Conservation (phyloP, 257 asterid genomes). For the Cinchona pubescens region DNA sequence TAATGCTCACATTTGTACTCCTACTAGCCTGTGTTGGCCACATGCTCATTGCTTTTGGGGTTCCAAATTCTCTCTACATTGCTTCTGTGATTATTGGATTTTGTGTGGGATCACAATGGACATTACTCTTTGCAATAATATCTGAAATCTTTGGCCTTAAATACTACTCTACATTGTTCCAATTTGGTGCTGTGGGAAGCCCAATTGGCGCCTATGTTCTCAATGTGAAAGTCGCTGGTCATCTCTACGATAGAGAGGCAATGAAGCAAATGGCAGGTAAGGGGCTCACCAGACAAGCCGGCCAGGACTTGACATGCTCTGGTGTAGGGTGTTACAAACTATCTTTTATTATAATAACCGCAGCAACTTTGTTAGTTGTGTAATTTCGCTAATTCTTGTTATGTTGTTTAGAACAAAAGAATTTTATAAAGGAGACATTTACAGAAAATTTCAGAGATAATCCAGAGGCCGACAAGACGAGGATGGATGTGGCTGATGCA, state of each 20-base stretch:
- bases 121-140: slow-evolving; percentile 44
- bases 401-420: slow-evolving; percentile 35
- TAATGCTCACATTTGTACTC: slow-evolving; percentile 40
- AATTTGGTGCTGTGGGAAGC: slow-evolving; percentile 37
- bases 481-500: not conserved
- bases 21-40: slow-evolving; percentile 49
- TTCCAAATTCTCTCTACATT: slow-evolving; percentile 39
- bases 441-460: slow-evolving; percentile 40
- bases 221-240: slow-evolving; percentile 40
- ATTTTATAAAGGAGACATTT: slow-evolving; percentile 45
- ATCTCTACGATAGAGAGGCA: slow-evolving; percentile 42
- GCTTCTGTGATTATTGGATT: slow-evolving; percentile 47
- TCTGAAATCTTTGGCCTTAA: slow-evolving; percentile 51
- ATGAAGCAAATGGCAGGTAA: slow-evolving; percentile 30
- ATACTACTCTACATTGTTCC: slow-evolving; percentile 38
- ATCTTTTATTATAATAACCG: slow-evolving; percentile 32
- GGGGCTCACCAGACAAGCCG: slow-evolving; percentile 29
- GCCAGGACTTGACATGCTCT: slow-evolving; percentile 29
- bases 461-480: not conserved
- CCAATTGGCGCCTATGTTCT: slow-evolving; percentile 43
- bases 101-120: slow-evolving; percentile 63
- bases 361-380: slow-evolving; percentile 25
- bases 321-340: slow-evolving; percentile 38
- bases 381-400: slow-evolving; percentile 31
- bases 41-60: slow-evolving; percentile 45